Evolutionary conservation across 176 grass and related monocot species (phyloP).

Genomic region (Guadua angustifolia): DNA sequence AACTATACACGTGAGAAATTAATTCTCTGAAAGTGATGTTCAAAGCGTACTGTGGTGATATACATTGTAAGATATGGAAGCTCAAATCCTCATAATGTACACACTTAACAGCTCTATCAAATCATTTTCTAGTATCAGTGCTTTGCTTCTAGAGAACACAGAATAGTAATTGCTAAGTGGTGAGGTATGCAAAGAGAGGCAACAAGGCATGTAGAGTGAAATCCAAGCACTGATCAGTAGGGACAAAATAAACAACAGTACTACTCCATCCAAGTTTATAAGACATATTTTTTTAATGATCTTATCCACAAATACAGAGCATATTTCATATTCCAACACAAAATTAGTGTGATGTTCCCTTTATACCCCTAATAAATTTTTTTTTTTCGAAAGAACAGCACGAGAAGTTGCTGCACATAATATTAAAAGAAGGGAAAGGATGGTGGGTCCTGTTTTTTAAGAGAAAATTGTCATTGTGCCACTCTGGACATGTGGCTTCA

Average conservation of each 20-base stretch:
- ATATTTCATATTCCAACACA: too few species aligned
- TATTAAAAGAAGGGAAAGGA: too few species aligned
- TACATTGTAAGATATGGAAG: not conserved
- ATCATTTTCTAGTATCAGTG: not conserved
- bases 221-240: not conserved
- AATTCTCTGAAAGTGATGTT: not conserved
- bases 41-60: not conserved
- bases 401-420: too few species aligned
- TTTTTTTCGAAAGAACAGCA: too few species aligned
- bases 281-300: too few species aligned
- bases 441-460: too few species aligned
- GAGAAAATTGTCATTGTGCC: too few species aligned
- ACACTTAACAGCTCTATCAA: not conserved
- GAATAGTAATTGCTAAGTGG: not conserved
- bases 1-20: not conserved
- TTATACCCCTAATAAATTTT: too few species aligned
- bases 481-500: too few species aligned
- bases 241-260: constrained; percentile 43
- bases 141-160: not conserved
- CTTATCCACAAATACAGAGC: too few species aligned
- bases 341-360: too few species aligned
- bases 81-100: not conserved
- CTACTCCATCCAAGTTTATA: too few species aligned
- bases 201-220: constrained; percentile 17
- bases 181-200: not conserved